Conservation (phyloP, 768 basidiomycete genomes). For the Lyophyllum decastes region DNA sequence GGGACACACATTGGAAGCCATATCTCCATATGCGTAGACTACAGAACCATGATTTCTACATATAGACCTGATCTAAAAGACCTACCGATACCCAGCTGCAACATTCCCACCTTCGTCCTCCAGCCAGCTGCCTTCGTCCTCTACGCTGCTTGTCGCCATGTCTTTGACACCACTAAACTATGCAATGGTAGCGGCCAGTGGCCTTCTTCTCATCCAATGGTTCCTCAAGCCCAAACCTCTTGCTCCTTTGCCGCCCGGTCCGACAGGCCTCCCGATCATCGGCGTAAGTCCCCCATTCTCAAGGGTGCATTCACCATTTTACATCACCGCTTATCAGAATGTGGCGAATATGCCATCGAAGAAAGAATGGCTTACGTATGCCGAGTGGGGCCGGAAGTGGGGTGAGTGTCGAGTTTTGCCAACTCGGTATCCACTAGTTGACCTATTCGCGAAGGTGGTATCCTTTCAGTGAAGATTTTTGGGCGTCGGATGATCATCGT, state of each 20-base stretch:
- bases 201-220: constrained; percentile 15
- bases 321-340: constrained; percentile 34
- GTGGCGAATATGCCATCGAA: constrained; percentile 43
- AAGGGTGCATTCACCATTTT: background rate
- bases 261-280: constrained; percentile 41
- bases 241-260: constrained; percentile 37
- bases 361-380: constrained; percentile 46
- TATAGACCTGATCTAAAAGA: too few species aligned
- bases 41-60: too few species aligned
- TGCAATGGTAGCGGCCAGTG: constrained; percentile 7
- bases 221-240: constrained; percentile 20
- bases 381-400: constrained; percentile 55
- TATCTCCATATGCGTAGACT: too few species aligned
- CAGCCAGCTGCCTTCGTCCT: background rate
- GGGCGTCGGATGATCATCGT: constrained; percentile 50
- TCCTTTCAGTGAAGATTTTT: constrained; percentile 39
- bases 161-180: too few species aligned
- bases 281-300: constrained; percentile 31
- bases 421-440: background rate
- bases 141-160: constrained; percentile 4
- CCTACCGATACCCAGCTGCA: too few species aligned
- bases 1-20: too few species aligned
- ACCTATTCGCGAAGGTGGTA: constrained; percentile 30
- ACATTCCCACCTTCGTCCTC: too few species aligned
- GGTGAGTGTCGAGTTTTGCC: constrained; percentile 32